phyloP scores from a whole-genome alignment of 23 red algal genomes.

The Gracilaria gracilis region DNA sequence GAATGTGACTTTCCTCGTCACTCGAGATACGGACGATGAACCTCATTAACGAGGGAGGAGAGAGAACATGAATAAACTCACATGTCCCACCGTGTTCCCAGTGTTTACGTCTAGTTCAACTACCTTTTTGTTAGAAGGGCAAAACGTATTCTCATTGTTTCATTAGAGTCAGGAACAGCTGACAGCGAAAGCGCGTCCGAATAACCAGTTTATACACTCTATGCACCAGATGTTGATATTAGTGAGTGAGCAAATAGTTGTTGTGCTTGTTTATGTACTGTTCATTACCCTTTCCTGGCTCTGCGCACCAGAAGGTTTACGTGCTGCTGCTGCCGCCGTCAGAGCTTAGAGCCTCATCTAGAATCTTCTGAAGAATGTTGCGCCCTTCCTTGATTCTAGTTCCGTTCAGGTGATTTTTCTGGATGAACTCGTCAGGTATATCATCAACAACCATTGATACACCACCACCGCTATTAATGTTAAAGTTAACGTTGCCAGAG shows the following conservation, averaged over 20 bases:
- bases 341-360: slow-evolving; percentile 47
- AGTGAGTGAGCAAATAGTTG: background rate
- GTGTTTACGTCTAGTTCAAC: too few relatives aligned
- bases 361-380: slow-evolving; percentile 35
- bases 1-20: too few relatives aligned
- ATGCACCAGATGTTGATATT: background rate
- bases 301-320: background rate
- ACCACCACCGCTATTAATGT: slow-evolving; percentile 14
- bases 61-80: too few relatives aligned
- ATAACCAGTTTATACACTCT: background rate
- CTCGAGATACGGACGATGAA: too few relatives aligned
- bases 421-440: slow-evolving; percentile 32
- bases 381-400: slow-evolving; percentile 38
- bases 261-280: background rate
- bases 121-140: too few relatives aligned
- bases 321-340: slow-evolving; percentile 1
- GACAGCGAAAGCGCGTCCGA: background rate
- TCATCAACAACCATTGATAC: slow-evolving; percentile 22
- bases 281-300: background rate
- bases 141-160: background rate
- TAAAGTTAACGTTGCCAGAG: slow-evolving; percentile 46
- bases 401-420: slow-evolving; percentile 57
- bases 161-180: background rate
- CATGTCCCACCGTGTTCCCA: too few relatives aligned
- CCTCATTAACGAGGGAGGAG: too few relatives aligned